Base-by-base conservation (phyloP, 768 basidiomycete species). In the Rhodotorula paludigena region DNA sequence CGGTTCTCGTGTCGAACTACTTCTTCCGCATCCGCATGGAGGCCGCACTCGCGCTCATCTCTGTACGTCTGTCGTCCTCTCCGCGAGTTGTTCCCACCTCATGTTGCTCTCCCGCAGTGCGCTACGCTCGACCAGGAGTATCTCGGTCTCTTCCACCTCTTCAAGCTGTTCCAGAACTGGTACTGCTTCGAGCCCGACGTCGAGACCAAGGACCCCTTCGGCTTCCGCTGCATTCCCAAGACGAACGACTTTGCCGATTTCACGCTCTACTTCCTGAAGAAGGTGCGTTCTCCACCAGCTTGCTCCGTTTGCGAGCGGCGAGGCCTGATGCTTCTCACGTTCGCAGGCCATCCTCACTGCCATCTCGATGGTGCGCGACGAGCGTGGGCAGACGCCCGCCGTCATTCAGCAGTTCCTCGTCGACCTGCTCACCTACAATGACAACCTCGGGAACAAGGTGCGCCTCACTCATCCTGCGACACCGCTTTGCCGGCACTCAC, bases 1-100 rank as follows among this genome's bases (percentile, higher is more conserved):
- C 92, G 0, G 88, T 92, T 0, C 83, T 98, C 36, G 94, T 97
- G 18, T 86, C 89, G 35, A 96, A 96, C 77, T 98, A 98, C 78
- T 97, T 90, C 78, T 94, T 88, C 78, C 88, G 93, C 32, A 89
- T 98, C 59, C 89, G 96, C 7, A 92, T 90, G 79, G 94, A 97
- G 78, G 96, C 96, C 3, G 91, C 90, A 8, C 79, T 85, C 35
- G 90, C 90, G 6, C 83, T 99, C 52, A 64, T 67, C 60, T 63
- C 60, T 25, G 64, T 69, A 11, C 56, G 72, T 60, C 12, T 28
- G 25, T 20, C 45, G 9, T 25, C 35, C 35, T 38, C 39, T 45
- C 21, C 41, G 45, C 14, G 23, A 16, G 45, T 16, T 9, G 45
- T 47, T 47, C 10, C 23, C 57, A 57, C 23, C 36, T 56, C 9